Conservation (phyloP, 2,329 filamentous ascomycete genomes). For the Fonsecaea pugnacius region DNA sequence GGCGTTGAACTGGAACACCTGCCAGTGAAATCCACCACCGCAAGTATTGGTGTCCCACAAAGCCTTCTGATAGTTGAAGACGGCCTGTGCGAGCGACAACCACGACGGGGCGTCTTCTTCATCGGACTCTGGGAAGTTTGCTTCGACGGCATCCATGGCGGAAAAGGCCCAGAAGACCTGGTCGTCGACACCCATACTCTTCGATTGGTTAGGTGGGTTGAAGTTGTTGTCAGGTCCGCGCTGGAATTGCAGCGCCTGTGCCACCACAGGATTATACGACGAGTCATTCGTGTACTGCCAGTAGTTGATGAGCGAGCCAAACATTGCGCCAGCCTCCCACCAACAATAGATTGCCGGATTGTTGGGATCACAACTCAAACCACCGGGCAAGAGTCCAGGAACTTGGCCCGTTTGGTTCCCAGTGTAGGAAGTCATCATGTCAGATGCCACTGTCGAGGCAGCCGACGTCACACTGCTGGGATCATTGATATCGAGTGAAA, state of each 20-base stretch:
- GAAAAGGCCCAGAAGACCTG: conserved; percentile 63
- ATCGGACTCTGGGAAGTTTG: conserved; percentile 47
- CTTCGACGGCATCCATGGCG: conserved; percentile 61
- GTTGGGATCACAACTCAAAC: conserved; percentile 40
- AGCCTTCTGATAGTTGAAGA: conserved; percentile 76
- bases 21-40: conserved; percentile 78
- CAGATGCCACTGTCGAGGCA: conserved; percentile 44
- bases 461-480: conserved; percentile 40
- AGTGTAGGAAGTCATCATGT: conserved; percentile 48
- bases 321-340: conserved; percentile 53
- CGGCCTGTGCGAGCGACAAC: conserved; percentile 74
- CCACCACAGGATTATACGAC: conserved; percentile 46
- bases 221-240: conserved; percentile 45
- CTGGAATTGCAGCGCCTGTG: conserved; percentile 46
- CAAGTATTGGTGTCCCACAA: conserved; percentile 72
- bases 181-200: conserved; percentile 59
- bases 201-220: conserved; percentile 49
- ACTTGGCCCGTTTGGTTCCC: conserved; percentile 45
- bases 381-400: conserved; percentile 47
- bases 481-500: conserved; percentile 24
- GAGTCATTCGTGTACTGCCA: conserved; percentile 51
- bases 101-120: conserved; percentile 64
- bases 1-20: conserved; percentile 76
- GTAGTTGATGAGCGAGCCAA: conserved; percentile 48
- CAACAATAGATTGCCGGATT: conserved; percentile 43